A percentile compares a stretch with the other conserved stretches of the same genome.
phyloP scores from a whole-genome alignment of 1,284 basidiomycete genomes.

The Pseudozyma thailandica region DNA sequence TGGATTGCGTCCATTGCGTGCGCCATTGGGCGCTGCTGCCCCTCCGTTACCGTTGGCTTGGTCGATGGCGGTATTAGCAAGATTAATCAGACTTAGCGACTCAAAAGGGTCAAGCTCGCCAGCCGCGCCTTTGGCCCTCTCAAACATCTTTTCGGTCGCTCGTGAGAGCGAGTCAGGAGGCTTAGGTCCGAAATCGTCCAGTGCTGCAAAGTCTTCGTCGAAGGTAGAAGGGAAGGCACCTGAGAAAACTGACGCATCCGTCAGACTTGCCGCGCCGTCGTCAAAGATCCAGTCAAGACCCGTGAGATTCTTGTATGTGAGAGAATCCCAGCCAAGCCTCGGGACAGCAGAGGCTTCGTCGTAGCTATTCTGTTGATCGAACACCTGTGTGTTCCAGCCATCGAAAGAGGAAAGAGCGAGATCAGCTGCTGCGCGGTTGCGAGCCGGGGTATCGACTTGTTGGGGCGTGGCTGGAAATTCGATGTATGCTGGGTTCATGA shows the following conservation, averaged over 20 bases:
- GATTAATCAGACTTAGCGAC: conserved; percentile 20
- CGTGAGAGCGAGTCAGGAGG: conserved; percentile 11
- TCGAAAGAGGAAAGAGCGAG: not conserved
- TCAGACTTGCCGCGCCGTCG: conserved; percentile 13
- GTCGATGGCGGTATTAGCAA: conserved; percentile 15
- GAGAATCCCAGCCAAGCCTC: conserved; percentile 5
- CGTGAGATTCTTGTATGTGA: conserved; percentile 17
- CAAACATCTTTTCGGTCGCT: conserved; percentile 9
- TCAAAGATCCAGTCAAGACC: conserved; percentile 30
- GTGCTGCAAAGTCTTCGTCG: conserved; percentile 4
- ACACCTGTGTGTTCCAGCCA: conserved; percentile 5
- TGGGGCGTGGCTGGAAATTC: too few species aligned
- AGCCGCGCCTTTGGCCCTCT: conserved; percentile 4
- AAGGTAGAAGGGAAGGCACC: conserved; percentile 1
- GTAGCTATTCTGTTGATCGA: conserved; percentile 3
- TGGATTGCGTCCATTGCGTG: not conserved
- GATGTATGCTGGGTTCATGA: too few species aligned
- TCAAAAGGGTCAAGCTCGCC: conserved; percentile 14
- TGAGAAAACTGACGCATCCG: conserved; percentile 15
- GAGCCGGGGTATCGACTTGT: not conserved
- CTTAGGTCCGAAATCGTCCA: conserved; percentile 3
- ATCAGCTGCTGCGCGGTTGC: not conserved
- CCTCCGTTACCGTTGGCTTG: conserved; percentile 9
- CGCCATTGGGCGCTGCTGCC: too few species aligned
- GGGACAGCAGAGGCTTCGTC: not conserved